Evolutionary conservation across 1,139 yeast genomes (phyloP), one percentile per base, ranked within the genome.

Genomic region (Debaryomyces singareniensis): DNA sequence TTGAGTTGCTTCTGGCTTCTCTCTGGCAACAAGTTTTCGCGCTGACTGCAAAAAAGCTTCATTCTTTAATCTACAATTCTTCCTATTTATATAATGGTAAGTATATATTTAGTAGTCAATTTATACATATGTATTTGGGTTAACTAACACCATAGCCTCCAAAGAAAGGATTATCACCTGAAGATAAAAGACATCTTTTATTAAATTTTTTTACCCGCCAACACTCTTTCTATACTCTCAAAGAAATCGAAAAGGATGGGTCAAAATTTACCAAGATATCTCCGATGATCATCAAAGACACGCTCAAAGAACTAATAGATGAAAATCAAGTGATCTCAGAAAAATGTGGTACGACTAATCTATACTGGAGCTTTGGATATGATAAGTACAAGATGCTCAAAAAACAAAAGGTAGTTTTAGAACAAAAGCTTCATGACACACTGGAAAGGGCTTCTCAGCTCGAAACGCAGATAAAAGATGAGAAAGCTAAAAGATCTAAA

Each of bases 281-380:
- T 11, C 45, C 71, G 0, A 71, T 71, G 71, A 66, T 67, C 33
- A 67, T 71, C 29, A 73, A 73, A 38, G 75, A 67, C 9, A 39
- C 72, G 4, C 46, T 73, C 7, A 66, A 64, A 29, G 44, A 47
- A 10, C 53, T 73, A 35, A 49, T 71, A 5, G 76, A 71, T 38
- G 73, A 68, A 25, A 59, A 58, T 1, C 43, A 71, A 23, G 58
- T 75, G 5, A 62, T 61, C 27, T 59, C 61, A 25, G 76, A 71
- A 36, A 74, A 72, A 48, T 70, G 78, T 43, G 80, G 80, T 1
- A 55, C 58, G 9, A 61, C 71, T 3, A 71, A 71, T 35, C 55
- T 71, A 12, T 74, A 71, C 43, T 73, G 79, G 77, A 57, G 71
- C 28, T 73, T 71, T 42, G 58, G 59, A 29, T 61, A 64, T 32